Conservation (phyloP, 495 filamentous ascomycete genomes). For the Darksidea phi region DNA sequence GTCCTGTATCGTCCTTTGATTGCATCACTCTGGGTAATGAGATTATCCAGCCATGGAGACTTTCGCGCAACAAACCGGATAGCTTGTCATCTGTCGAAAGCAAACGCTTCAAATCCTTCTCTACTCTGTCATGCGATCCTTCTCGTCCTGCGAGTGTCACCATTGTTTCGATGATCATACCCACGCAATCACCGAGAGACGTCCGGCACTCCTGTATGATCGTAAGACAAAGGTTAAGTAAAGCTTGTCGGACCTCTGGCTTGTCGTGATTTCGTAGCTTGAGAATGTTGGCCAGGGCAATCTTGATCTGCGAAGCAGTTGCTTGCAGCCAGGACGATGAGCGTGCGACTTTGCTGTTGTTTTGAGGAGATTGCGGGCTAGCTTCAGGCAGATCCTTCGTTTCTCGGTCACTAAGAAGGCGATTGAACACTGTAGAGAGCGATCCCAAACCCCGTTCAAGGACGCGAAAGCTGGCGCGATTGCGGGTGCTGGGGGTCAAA, state of each 20-base stretch:
- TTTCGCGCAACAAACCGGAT: slow-evolving; percentile 65
- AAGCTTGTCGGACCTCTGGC: slow-evolving; percentile 64
- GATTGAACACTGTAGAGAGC: slow-evolving; percentile 59
- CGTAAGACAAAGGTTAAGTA: slow-evolving; percentile 67
- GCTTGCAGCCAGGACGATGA: slow-evolving; percentile 74
- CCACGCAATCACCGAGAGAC: slow-evolving; percentile 67
- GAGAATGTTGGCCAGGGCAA: slow-evolving; percentile 76
- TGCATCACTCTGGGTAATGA: slow-evolving; percentile 81
- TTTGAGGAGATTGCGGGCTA: slow-evolving; percentile 25
- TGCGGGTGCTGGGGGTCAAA: slow-evolving; percentile 64
- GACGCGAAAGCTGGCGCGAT: slow-evolving; percentile 63
- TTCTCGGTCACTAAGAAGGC: slow-evolving; percentile 62
- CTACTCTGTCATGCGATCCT: slow-evolving; percentile 43
- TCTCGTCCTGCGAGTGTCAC: slow-evolving; percentile 62
- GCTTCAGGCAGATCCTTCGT: slow-evolving; percentile 45
- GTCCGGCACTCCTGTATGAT: slow-evolving; percentile 73
- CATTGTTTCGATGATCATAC: slow-evolving; percentile 76
- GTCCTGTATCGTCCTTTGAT: slow-evolving; percentile 74
- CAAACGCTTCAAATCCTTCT: slow-evolving; percentile 56
- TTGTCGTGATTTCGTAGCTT: slow-evolving; percentile 74
- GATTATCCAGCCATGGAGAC: slow-evolving; percentile 76
- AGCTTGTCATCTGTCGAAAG: slow-evolving; percentile 63
- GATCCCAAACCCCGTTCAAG: slow-evolving; percentile 61
- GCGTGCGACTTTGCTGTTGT: slow-evolving; percentile 38
- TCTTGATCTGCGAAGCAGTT: slow-evolving; percentile 77